These are phyloP conservation scores for Aspergillus ruber DNA, from an alignment of 2,329 filamentous ascomycete genomes.

Conservation along the genomic window DNA sequence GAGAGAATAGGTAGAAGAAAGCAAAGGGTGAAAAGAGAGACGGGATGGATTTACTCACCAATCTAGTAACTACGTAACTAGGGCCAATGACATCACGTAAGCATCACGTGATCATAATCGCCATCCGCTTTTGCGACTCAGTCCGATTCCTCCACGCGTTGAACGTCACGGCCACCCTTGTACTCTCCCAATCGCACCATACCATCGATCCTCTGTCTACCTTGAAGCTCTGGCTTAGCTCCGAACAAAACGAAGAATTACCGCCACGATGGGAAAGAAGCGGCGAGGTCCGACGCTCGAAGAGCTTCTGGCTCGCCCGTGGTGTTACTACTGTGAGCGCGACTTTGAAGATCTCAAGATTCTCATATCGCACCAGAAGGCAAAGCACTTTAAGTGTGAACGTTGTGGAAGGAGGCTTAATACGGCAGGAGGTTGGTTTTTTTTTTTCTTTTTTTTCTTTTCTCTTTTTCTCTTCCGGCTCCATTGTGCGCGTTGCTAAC, in stretches of 20 bases:
- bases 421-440: constrained; percentile 75
- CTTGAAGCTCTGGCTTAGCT: too few relatives aligned
- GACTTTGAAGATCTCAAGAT: constrained; percentile 98
- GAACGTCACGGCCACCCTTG: not conserved
- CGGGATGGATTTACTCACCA: too few relatives aligned
- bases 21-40: too few relatives aligned
- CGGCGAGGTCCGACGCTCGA: constrained; percentile 82
- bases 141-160: not conserved
- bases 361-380: constrained; percentile 93
- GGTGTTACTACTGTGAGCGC: constrained; percentile 99
- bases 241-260: not conserved
- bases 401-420: constrained; percentile 81
- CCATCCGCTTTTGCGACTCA: not conserved
- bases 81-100: not conserved
- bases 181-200: not conserved
- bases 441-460: not conserved
- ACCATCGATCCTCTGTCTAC: too few relatives aligned
- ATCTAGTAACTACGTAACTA: not conserved
- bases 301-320: constrained; percentile 78
- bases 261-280: constrained; percentile 70
- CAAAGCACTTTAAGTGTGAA: constrained; percentile 99
- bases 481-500: constrained; percentile 1
- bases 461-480: not conserved
- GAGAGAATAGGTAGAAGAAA: too few relatives aligned
- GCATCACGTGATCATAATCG: not conserved